phyloP scores from a whole-genome alignment of 2,329 filamentous ascomycete species.

The Cladosporium sp. region DNA sequence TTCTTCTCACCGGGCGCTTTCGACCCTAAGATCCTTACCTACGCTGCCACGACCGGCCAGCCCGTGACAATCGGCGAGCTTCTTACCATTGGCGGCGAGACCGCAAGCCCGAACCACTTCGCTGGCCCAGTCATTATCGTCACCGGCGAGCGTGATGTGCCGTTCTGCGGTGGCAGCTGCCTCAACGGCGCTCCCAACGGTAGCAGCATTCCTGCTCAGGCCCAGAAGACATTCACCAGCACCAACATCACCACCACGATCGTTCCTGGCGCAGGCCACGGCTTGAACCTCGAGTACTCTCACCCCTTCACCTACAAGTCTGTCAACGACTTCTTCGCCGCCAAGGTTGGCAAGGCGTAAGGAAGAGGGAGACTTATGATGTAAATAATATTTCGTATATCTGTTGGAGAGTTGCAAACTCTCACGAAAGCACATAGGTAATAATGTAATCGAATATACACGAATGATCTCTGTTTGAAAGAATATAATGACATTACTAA shows the following conservation, averaged over 20 bases:
- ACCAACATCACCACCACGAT: slow-evolving; percentile 41
- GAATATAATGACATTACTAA: background rate
- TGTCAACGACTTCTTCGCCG: slow-evolving; percentile 27
- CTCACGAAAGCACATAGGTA: too few relatives aligned
- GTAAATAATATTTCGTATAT: background rate
- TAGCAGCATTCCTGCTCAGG: slow-evolving; percentile 43
- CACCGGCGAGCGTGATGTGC: slow-evolving; percentile 51
- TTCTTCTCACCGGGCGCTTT: slow-evolving; percentile 50
- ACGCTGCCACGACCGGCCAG: slow-evolving; percentile 47
- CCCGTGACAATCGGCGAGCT: slow-evolving; percentile 58
- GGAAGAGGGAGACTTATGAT: background rate
- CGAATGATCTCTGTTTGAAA: background rate
- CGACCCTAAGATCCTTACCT: slow-evolving; percentile 49
- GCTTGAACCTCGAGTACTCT: slow-evolving; percentile 32
- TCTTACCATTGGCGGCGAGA: slow-evolving; percentile 48
- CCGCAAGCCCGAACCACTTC: slow-evolving; percentile 37
- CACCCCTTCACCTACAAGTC: slow-evolving; percentile 26
- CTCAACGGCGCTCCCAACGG: slow-evolving; percentile 36
- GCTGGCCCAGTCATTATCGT: slow-evolving; percentile 56
- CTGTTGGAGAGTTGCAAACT: background rate
- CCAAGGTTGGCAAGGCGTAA: slow-evolving; percentile 14
- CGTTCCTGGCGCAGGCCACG: slow-evolving; percentile 45
- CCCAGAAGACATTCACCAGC: slow-evolving; percentile 41
- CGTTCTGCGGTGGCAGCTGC: slow-evolving; percentile 62
- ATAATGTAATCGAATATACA: background rate